A percentile compares a stretch with the other conserved stretches of the same genome.
These are phyloP conservation scores for Haemoproteus tartakovskyi DNA, from an alignment of 169 alveolate genomes.

Conservation along the genomic window DNA sequence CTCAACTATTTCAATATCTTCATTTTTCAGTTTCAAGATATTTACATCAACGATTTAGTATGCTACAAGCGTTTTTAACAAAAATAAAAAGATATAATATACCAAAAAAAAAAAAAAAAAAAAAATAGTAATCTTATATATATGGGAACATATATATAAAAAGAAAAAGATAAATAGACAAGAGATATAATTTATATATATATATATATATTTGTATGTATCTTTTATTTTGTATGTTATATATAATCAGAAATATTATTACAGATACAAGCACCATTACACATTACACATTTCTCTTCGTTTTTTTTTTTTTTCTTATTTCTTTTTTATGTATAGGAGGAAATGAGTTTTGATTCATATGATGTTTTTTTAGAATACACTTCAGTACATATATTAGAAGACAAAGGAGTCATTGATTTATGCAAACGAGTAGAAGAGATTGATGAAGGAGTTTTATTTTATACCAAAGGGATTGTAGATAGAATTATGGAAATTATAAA, in stretches of 20 bases:
- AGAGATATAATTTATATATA: too few species aligned
- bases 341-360: slow-evolving; percentile 15
- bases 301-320: neutral
- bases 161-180: neutral
- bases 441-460: slow-evolving; percentile 60
- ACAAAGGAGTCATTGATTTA: slow-evolving; percentile 21
- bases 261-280: neutral
- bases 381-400: slow-evolving; percentile 2
- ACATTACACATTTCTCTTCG: too few species aligned
- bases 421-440: slow-evolving; percentile 44
- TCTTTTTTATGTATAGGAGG: neutral
- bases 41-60: slow-evolving; percentile 20
- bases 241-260: neutral
- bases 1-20: slow-evolving; percentile 25
- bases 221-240: neutral
- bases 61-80: neutral
- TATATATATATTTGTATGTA: too few species aligned
- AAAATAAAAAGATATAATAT: too few species aligned
- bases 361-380: slow-evolving; percentile 9
- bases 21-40: slow-evolving; percentile 19
- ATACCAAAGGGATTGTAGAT: slow-evolving; percentile 57
- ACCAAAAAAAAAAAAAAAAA: slow-evolving; percentile 1
- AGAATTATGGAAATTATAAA: slow-evolving; percentile 58
- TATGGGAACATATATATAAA: too few species aligned
- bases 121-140: neutral